Base-by-base conservation (phyloP, 2,329 filamentous ascomycete species). In the Ampelomyces quisqualis region DNA sequence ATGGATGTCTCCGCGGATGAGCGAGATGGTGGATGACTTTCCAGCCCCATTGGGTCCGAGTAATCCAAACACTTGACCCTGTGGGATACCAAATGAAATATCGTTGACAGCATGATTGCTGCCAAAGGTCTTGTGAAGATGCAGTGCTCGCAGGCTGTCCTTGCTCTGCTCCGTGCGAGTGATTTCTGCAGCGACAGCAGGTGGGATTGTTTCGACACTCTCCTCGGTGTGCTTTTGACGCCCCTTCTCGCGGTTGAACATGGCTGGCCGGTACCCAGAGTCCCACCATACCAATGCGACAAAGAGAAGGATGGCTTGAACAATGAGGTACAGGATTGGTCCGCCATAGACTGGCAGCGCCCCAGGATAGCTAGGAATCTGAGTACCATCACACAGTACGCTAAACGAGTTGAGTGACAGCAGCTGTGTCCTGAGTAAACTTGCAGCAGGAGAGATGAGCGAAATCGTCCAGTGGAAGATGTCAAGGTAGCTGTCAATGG, bases 1-100 rank as follows among this genome's bases (percentile, higher is more conserved):
- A 36, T 82, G 81, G 19, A 91, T 78, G 58, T 96, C 90, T n/a
- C 91, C 91, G 47, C 90, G 81, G 51, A 97, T 89, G 29, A 95
- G 74, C 1, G 85, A 88, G 55, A 96, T 95, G 0, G 86, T 94
- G 0, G 90, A 95, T 0, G 85, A 89, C 59, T 96, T 96, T 42
- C 90, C 90, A 1, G 90, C 91, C 17, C 90, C 90, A 60, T 95
- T 95, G 11, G 90, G 90, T 0, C 90, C 90, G 1, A 97, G 78
- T 0, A 96, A 77, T 0, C 90, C 90, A 68, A 95, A 95, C 1
- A 95, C 86, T 63, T 95, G 86, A 34, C 87, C 85, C 34, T 80
- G 81, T 11, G 80, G 79, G 21, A 96, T 85, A 13, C 85, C 85
- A 57, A 96, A 95, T 0, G 85, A 88, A 28, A 94, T 80, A 56